phyloP scores from a whole-genome alignment of 257 asterid species.

The Jacaranda mimosifolia region DNA sequence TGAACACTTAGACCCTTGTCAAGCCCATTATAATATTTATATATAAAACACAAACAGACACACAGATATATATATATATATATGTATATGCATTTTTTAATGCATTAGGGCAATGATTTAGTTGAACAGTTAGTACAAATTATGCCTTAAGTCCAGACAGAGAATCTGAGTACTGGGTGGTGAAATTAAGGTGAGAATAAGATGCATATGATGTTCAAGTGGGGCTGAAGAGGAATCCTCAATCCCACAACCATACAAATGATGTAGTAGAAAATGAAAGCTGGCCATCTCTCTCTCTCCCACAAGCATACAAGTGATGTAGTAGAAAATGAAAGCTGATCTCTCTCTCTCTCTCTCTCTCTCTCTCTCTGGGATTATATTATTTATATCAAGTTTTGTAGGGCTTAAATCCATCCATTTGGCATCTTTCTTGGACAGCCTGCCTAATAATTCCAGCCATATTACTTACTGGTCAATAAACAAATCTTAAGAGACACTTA shows the following conservation, averaged over 20 bases:
- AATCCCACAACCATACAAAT: constrained; percentile 36
- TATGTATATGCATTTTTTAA: not conserved
- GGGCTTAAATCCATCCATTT: constrained; percentile 47
- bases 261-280: constrained; percentile 19
- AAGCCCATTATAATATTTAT: not conserved
- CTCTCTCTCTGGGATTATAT: not conserved
- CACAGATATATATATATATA: not conserved
- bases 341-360: not conserved
- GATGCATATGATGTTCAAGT: constrained; percentile 7
- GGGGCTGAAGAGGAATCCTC: constrained; percentile 19
- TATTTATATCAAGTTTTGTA: constrained; percentile 21
- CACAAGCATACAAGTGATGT: constrained; percentile 38
- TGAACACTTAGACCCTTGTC: constrained; percentile 31
- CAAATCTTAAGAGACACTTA: constrained; percentile 11
- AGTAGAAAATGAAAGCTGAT: constrained; percentile 27
- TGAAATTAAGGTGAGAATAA: constrained; percentile 35
- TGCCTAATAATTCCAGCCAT: constrained; percentile 36
- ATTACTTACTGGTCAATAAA: constrained; percentile 18
- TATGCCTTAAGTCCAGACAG: constrained; percentile 22
- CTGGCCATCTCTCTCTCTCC: constrained; percentile 10
- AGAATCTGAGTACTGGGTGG: constrained; percentile 44
- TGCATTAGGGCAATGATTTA: constrained; percentile 13
- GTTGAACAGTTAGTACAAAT: constrained; percentile 34
- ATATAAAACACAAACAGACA: too few species aligned
- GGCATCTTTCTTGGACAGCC: constrained; percentile 44